These are phyloP conservation scores for Eutypa lata DNA, from an alignment of 2,329 filamentous ascomycete species.

Conservation along the genomic window DNA sequence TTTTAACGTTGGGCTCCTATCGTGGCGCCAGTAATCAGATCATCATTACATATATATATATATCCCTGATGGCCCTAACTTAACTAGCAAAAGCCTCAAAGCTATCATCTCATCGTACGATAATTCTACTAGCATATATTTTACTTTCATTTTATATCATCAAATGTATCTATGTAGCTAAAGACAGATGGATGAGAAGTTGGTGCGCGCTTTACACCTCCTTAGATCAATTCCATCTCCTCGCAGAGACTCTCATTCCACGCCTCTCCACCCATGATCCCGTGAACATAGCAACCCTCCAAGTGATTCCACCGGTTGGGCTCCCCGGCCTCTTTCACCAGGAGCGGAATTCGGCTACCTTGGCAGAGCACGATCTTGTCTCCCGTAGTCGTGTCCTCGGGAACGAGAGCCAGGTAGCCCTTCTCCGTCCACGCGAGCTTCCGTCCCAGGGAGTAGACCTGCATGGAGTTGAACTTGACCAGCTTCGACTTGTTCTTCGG, in stretches of 20 bases:
- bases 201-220: too few species aligned
- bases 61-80: too few species aligned
- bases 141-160: too few species aligned
- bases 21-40: too few species aligned
- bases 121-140: too few species aligned
- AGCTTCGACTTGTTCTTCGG: neutral
- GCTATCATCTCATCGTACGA: too few species aligned
- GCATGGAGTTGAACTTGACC: constrained; percentile 1
- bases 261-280: constrained; percentile 1
- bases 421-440: constrained; percentile 3
- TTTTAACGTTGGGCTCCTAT: too few species aligned
- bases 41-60: too few species aligned
- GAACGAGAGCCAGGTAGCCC: constrained; percentile 2
- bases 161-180: too few species aligned
- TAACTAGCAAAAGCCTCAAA: too few species aligned
- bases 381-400: neutral
- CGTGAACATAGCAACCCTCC: constrained; percentile 3
- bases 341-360: neutral
- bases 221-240: constrained; percentile 1
- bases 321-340: neutral
- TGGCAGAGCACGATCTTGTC: constrained; percentile 2
- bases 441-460: neutral
- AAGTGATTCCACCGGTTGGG: neutral
- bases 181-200: too few species aligned
- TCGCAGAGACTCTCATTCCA: neutral